Percentiles rank a stretch among this genome's conserved stretches.
Conservation (phyloP, 1,284 basidiomycete species). For the Cutaneotrichosporon sp. region DNA sequence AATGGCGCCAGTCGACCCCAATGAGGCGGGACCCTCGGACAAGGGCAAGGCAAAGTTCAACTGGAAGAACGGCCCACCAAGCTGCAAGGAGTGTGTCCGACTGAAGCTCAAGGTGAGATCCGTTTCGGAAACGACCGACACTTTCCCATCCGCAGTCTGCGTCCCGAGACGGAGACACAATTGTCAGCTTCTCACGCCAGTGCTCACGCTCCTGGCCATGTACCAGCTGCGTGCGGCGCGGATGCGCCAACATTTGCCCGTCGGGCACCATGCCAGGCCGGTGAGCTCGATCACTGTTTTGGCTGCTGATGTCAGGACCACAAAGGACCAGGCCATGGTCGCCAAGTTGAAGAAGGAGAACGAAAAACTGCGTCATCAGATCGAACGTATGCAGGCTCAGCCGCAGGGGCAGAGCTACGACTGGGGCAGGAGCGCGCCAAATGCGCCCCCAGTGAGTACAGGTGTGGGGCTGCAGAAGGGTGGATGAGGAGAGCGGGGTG, state of each 20-base stretch:
- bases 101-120: constrained; percentile 30
- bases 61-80: constrained; percentile 28
- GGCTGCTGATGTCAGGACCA: constrained; percentile 18
- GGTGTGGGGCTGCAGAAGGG: neutral
- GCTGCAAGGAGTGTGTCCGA: constrained; percentile 30
- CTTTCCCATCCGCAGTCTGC: neutral
- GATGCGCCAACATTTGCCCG: constrained; percentile 30
- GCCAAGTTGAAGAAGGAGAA: constrained; percentile 24
- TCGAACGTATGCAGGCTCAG: constrained; percentile 11
- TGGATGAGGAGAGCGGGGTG: neutral
- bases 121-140: neutral
- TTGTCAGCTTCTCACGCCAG: constrained; percentile 12
- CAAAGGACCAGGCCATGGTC: constrained; percentile 25
- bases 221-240: constrained; percentile 27
- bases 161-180: neutral
- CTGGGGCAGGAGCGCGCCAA: constrained; percentile 10
- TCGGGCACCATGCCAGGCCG: constrained; percentile 24
- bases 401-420: constrained; percentile 6
- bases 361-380: constrained; percentile 16
- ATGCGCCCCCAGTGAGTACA: neutral
- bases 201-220: constrained; percentile 33
- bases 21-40: neutral
- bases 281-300: constrained; percentile 11
- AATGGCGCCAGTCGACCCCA: neutral
- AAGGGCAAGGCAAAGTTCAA: constrained; percentile 22